These are phyloP conservation scores for Gossypium schwendimanii DNA, from an alignment of 441 rosid genomes.

Conservation along the genomic window DNA sequence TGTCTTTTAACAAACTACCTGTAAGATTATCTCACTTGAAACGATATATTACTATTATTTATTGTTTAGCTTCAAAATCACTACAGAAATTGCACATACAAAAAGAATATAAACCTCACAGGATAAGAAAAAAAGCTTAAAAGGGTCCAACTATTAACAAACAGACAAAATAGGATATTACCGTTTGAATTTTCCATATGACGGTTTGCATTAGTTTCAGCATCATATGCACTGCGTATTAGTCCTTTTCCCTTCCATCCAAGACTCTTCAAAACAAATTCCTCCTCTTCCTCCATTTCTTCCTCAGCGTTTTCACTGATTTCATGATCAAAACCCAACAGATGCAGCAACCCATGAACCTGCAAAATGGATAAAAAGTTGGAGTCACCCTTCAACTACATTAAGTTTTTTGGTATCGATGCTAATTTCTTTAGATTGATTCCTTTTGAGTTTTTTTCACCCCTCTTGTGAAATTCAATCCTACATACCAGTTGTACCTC, in stretches of 20 bases:
- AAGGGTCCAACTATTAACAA: background rate
- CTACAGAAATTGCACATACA: background rate
- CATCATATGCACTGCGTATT: slow-evolving; percentile 72
- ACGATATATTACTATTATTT: background rate
- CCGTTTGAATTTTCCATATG: slow-evolving; percentile 48
- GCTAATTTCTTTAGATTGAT: background rate
- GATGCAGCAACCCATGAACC: slow-evolving; percentile 93
- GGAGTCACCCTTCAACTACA: background rate
- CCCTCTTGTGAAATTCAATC: too few relatives aligned
- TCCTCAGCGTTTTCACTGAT: slow-evolving; percentile 80
- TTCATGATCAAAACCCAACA: slow-evolving; percentile 92
- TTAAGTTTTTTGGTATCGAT: background rate
- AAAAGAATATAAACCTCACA: background rate
- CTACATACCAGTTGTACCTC: background rate
- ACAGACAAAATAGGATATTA: slow-evolving; percentile 22
- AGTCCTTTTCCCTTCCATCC: slow-evolving; percentile 95
- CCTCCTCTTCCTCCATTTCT: slow-evolving; percentile 93
- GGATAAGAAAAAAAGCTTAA: background rate
- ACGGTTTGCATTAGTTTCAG: slow-evolving; percentile 27
- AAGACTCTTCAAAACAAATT: slow-evolving; percentile 59
- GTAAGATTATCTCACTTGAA: slow-evolving; percentile 31
- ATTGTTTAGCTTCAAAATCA: slow-evolving; percentile 9
- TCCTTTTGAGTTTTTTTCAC: too few relatives aligned
- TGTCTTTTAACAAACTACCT: slow-evolving; percentile 53
- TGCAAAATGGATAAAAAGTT: slow-evolving; percentile 19